Conservation (phyloP, 441 rosid species). For the Omphalea diandra region DNA sequence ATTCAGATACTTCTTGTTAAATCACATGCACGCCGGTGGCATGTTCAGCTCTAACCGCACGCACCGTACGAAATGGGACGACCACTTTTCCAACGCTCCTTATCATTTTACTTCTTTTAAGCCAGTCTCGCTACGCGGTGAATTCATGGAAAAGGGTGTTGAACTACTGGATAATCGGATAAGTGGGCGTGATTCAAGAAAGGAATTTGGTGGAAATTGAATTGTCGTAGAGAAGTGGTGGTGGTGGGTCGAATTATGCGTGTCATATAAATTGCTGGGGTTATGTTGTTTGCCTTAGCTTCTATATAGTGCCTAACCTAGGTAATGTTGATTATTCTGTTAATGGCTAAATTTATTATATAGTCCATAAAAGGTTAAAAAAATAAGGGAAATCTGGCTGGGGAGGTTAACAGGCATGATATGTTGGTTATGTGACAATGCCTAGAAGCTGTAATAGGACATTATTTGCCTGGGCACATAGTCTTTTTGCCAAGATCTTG, state of each 20-base stretch:
- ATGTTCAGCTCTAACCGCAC: slow-evolving; percentile 38
- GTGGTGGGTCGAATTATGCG: slow-evolving; percentile 53
- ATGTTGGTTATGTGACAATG: not conserved
- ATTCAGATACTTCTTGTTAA: slow-evolving; percentile 56
- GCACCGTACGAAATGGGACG: slow-evolving; percentile 46
- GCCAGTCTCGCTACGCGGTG: slow-evolving; percentile 57
- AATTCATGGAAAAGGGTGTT: slow-evolving; percentile 45
- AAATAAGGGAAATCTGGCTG: too few relatives aligned
- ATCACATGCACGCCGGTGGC: slow-evolving; percentile 56
- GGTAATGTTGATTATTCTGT: not conserved
- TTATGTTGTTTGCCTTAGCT: not conserved
- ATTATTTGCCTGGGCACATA: not conserved
- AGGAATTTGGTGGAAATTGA: slow-evolving; percentile 31
- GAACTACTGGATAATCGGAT: slow-evolving; percentile 38
- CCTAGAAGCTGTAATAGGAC: not conserved
- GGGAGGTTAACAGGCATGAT: not conserved
- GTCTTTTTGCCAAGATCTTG: too few relatives aligned
- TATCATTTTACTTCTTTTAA: slow-evolving; percentile 48
- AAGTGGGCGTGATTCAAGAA: slow-evolving; percentile 21
- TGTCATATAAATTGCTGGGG: not conserved
- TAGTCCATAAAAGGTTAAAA: not conserved
- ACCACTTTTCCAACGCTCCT: slow-evolving; percentile 41
- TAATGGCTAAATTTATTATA: not conserved
- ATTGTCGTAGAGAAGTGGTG: slow-evolving; percentile 24
- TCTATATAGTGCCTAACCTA: not conserved